Base-by-base conservation (phyloP, 2,329 filamentous ascomycete species). In the Fusarium sarcochroum region DNA sequence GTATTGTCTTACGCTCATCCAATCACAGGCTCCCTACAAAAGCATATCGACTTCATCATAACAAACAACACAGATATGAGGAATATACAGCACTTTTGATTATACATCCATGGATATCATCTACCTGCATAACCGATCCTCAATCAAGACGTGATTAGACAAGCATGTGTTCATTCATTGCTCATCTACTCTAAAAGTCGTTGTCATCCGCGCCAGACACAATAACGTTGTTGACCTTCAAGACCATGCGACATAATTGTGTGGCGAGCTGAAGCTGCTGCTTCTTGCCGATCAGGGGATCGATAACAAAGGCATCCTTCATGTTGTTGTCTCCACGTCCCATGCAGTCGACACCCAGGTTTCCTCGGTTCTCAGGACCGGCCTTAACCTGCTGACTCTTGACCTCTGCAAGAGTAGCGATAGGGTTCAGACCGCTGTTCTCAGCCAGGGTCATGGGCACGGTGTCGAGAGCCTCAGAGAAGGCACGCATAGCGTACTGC, bases 401-500 rank as follows among this genome's bases (percentile, higher is more conserved):
- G 83, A 99, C 90, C 77, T 92, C 91, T 35, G 96, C 95, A 58
- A 99, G 87, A 9, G 95, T 97, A 76, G 98, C 94, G 74, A 99
- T 99, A 17, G 96, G 93, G 82, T 93, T 97, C 67, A 98, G 85
- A 66, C 96, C 96, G 72, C 93, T 97, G 87, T 99, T 99, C 87
- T 99, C 95, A 11, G 96, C 94, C 63, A 99, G 87, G 3, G 96
- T 93, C 93, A 99, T 96, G 34, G 96, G 96, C 2, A 99, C 87
- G 3, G 93, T 87, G 80, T 99, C 96, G 35, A 99, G 89, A 7
- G 96, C 97, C 80, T 98, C 95, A 64, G 96, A 89, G 78, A 99
- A 99, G 23, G 96, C 96, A 66, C 96, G 93, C 95, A 99, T 99
- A 70, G 95, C 94, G 81, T 99, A 99, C 82, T 99, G 96, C 83